phyloP scores from a whole-genome alignment of 2,329 filamentous ascomycete genomes.

The Fusarium keratoplasticum region DNA sequence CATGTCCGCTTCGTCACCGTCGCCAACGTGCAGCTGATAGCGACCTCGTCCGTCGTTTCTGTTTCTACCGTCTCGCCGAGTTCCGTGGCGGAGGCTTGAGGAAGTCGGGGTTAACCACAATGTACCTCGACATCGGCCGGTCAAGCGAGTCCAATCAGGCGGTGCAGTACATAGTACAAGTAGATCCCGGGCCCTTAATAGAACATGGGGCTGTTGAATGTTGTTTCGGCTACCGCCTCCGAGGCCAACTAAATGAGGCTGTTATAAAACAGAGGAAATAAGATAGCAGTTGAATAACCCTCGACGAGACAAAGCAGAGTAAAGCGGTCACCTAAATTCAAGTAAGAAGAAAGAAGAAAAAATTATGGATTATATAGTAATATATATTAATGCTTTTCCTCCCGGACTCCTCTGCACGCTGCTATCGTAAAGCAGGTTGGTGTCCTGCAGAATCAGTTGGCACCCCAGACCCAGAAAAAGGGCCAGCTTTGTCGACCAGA shows the following conservation, averaged over 20 bases:
- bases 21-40: no score
- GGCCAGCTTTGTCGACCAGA: background rate
- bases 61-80: no score
- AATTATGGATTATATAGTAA: no score
- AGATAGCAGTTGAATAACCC: background rate
- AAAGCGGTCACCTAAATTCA: background rate
- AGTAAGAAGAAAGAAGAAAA: fast-evolving
- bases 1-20: no score
- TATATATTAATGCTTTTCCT: no score
- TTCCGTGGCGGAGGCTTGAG: no score
- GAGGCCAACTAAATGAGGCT: background rate
- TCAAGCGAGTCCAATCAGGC: background rate
- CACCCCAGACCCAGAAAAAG: conserved; percentile 2
- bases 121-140: background rate
- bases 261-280: background rate
- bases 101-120: no score
- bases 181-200: background rate
- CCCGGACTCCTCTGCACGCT: conserved; percentile 21
- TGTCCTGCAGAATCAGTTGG: conserved; percentile 1
- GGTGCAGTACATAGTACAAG: no score
- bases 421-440: conserved; percentile 5
- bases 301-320: background rate
- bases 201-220: background rate
- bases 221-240: background rate
- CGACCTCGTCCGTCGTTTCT: no score